A percentile compares a stretch with the other conserved stretches of the same genome.
Evolutionary conservation across 768 basidiomycete genomes (phyloP).

Genomic region (Mrakia hoshinonis): DNA sequence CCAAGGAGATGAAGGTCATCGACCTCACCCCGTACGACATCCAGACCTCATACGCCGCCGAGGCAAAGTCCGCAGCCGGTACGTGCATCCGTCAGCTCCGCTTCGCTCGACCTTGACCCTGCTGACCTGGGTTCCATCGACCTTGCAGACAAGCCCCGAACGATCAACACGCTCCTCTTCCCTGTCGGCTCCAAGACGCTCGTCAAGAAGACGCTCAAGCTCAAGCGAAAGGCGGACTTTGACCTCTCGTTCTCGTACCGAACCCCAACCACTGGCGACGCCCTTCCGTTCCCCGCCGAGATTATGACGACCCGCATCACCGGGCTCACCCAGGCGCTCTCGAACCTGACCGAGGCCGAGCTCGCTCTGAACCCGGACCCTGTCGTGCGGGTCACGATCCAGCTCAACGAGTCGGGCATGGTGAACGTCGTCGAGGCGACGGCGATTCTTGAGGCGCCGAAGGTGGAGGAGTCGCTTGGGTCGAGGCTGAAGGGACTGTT

Average conservation of each 20-base stretch:
- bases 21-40: constrained; percentile 69
- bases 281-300: constrained; percentile 43
- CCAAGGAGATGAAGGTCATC: constrained; percentile 78
- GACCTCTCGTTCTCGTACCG: constrained; percentile 66
- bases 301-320: constrained; percentile 64
- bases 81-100: neutral
- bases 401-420: constrained; percentile 79
- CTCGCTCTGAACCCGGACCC: constrained; percentile 54
- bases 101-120: neutral
- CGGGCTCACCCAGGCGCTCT: constrained; percentile 66
- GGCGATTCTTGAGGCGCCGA: constrained; percentile 67
- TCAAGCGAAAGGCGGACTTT: constrained; percentile 79
- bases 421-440: constrained; percentile 65
- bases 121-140: neutral
- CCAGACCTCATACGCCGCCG: constrained; percentile 51
- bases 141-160: constrained; percentile 47
- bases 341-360: constrained; percentile 73
- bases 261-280: neutral
- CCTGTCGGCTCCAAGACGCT: constrained; percentile 65
- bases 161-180: constrained; percentile 69
- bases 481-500: constrained; percentile 82
- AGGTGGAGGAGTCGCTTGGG: constrained; percentile 37
- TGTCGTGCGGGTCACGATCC: constrained; percentile 73
- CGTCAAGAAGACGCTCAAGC: constrained; percentile 73
- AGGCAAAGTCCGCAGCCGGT: constrained; percentile 43